Conservation (phyloP, 805 yeast genomes). For the Candida sithepensis region DNA sequence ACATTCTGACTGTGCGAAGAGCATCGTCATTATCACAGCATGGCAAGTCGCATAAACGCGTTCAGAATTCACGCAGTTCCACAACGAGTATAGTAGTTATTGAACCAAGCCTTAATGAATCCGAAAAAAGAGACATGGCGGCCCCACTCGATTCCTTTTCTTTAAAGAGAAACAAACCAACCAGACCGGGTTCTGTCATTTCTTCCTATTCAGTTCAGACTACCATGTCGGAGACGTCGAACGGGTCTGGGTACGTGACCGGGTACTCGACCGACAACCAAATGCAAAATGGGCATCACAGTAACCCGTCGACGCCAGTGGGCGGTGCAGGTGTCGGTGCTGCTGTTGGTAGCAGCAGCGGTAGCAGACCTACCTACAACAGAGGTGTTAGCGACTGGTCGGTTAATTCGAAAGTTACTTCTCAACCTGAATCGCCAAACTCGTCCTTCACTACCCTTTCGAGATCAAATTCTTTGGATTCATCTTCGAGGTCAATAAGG, state of each 20-base stretch:
- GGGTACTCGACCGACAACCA: conserved; percentile 34
- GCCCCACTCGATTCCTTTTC: conserved; percentile 4
- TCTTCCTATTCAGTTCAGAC: conserved; percentile 50
- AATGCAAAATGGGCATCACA: conserved; percentile 3
- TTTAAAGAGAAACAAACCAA: conserved; percentile 20
- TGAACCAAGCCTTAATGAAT: conserved; percentile 11
- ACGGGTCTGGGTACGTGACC: conserved; percentile 36
- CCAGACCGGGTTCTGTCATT: conserved; percentile 48
- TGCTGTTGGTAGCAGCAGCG: background rate
- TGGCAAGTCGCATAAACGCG: background rate
- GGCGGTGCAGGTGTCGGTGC: background rate
- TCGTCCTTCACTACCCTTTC: conserved; percentile 33
- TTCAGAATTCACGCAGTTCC: background rate
- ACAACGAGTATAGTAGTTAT: conserved; percentile 17
- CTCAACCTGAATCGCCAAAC: conserved; percentile 31
- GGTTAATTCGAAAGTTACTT: conserved; percentile 17
- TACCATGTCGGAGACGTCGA: conserved; percentile 49
- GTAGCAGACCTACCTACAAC: conserved; percentile 21
- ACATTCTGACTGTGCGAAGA: background rate
- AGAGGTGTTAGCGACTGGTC: conserved; percentile 35
- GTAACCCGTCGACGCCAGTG: background rate
- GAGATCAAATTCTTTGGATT: conserved; percentile 34
- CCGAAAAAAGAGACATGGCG: conserved; percentile 8
- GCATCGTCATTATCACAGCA: background rate
- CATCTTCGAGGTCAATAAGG: conserved; percentile 25